A percentile compares a stretch with the other conserved stretches of the same genome.
phyloP scores from a whole-genome alignment of 2,329 filamentous ascomycete genomes.

The Sporothrix schenckii region DNA sequence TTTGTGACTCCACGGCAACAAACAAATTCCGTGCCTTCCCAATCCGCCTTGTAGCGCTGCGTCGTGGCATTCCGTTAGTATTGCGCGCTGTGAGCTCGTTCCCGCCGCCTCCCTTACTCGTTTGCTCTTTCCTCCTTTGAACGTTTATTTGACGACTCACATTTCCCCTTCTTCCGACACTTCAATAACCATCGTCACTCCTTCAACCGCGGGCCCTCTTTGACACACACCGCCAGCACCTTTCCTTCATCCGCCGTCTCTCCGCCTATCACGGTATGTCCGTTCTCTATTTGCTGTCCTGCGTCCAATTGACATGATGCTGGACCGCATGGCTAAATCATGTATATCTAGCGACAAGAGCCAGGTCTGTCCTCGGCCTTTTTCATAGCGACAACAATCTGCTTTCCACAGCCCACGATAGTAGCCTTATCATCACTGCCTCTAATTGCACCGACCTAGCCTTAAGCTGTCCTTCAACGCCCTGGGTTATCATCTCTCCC shows the following conservation, averaged over 20 bases:
- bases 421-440: neutral
- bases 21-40: conserved; percentile 29
- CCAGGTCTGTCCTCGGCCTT: neutral
- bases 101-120: conserved; percentile 11
- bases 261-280: conserved; percentile 1
- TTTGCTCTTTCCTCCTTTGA: conserved; percentile 20
- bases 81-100: conserved; percentile 1
- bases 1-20: conserved; percentile 29
- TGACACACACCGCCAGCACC: neutral
- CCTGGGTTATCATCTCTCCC: neutral
- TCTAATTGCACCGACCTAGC: neutral
- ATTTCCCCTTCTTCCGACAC: conserved; percentile 6
- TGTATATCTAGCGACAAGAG: neutral
- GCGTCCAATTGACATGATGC: neutral
- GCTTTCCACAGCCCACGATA: neutral
- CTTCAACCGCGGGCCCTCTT: neutral
- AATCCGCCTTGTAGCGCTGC: conserved; percentile 21
- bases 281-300: too few relatives aligned
- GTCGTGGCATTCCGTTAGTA: neutral
- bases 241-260: neutral
- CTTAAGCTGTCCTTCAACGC: neutral
- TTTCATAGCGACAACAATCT: neutral
- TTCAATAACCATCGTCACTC: neutral
- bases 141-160: neutral
- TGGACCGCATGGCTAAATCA: conserved; percentile 2